A percentile compares a stretch with the other conserved stretches of the same genome.
These are phyloP conservation scores for Ustilago bromivora DNA, from an alignment of 1,284 basidiomycete species.

Conservation along the genomic window DNA sequence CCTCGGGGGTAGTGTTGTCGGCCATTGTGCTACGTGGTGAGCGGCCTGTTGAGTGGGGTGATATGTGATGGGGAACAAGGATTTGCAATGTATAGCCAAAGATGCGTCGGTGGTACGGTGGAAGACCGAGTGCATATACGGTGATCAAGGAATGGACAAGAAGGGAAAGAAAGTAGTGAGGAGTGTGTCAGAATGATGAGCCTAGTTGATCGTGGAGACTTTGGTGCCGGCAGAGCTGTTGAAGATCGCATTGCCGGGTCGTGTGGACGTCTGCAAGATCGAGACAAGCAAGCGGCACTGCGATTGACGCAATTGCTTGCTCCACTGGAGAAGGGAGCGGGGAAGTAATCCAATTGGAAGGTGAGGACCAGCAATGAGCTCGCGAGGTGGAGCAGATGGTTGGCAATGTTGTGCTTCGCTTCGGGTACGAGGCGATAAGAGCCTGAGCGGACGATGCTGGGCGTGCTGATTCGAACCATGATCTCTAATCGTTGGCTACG, in stretches of 20 bases:
- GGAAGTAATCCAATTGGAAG: too few species aligned
- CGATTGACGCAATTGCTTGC: too few species aligned
- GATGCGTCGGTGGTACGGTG: not conserved
- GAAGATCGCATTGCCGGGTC: too few species aligned
- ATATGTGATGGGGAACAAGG: not conserved
- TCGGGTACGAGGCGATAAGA: not conserved
- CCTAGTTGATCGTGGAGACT: not conserved
- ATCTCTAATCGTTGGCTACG: not conserved
- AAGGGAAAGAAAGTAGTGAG: not conserved
- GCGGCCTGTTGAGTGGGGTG: conserved; percentile 19
- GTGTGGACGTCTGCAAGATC: not conserved
- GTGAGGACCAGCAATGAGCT: too few species aligned
- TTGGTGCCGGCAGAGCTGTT: not conserved
- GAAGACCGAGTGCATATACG: not conserved
- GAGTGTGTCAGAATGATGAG: not conserved
- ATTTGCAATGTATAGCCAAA: not conserved
- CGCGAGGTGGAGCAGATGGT: too few species aligned
- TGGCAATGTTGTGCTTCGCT: not conserved
- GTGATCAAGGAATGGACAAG: not conserved
- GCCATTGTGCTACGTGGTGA: conserved; percentile 57
- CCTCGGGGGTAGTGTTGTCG: conserved; percentile 65
- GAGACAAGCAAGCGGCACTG: too few species aligned
- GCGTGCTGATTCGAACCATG: not conserved
- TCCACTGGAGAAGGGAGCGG: too few species aligned
- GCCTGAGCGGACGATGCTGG: not conserved